Percentiles rank a stretch among this genome's conserved stretches.
Evolutionary conservation across 495 filamentous ascomycete species (phyloP).

Genomic region (Aspergillus funiculosus): DNA sequence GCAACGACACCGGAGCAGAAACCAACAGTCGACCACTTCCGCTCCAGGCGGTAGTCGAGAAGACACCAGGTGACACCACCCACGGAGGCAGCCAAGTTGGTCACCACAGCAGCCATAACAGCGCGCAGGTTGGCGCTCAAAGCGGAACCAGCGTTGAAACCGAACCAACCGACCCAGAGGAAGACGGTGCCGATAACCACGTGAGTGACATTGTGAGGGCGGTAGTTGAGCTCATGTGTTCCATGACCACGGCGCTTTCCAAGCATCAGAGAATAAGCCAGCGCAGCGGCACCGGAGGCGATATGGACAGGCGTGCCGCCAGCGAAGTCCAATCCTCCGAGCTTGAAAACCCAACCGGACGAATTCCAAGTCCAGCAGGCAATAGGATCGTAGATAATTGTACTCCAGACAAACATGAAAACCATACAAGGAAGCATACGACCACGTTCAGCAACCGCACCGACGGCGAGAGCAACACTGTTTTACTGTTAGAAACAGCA

Average conservation of each 20-base stretch:
- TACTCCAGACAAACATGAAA: constrained; percentile 97
- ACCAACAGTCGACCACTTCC: constrained; percentile 94
- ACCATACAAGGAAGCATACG: constrained; percentile 90
- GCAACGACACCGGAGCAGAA: constrained; percentile 95
- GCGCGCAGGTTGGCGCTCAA: constrained; percentile 80
- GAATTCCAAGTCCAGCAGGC: constrained; percentile 99
- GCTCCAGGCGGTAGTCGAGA: constrained; percentile 87
- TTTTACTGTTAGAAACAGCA: no score
- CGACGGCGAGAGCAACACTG: constrained; percentile 83
- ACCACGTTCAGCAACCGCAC: constrained; percentile 87
- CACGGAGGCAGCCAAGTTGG: constrained; percentile 52
- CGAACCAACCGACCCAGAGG: constrained; percentile 99
- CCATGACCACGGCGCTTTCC: constrained; percentile 79
- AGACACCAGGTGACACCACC: constrained; percentile 95
- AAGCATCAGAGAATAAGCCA: constrained; percentile 80
- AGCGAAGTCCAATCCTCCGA: constrained; percentile 92
- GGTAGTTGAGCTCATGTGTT: constrained; percentile 89
- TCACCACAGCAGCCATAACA: constrained; percentile 54
- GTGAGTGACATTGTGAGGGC: constrained; percentile 95
- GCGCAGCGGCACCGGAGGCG: constrained; percentile 78
- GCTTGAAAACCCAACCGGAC: constrained; percentile 70
- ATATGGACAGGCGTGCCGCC: constrained; percentile 97
- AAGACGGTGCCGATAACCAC: constrained; percentile 96
- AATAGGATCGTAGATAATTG: constrained; percentile 89
- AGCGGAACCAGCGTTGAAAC: constrained; percentile 95